Base-by-base conservation (phyloP, 2,329 filamentous ascomycete genomes). In the Rutstroemia sp. region DNA sequence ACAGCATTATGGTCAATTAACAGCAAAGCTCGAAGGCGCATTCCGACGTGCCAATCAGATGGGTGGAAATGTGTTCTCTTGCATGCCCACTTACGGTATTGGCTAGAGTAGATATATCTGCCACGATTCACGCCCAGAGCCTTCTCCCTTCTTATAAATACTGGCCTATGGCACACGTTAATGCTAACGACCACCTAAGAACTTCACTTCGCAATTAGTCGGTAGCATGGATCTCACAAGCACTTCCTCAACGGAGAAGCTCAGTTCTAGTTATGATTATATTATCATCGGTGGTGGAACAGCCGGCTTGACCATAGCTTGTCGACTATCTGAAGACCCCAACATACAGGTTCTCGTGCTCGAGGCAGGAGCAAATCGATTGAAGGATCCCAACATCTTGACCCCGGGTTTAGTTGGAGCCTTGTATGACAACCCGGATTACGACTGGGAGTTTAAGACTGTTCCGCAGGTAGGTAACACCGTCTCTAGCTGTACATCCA, bases 271-370 rank as follows among this genome's bases (percentile, higher is more conserved):
- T 21, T 56, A 49, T 45, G 72, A 76, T 62, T 76, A 72, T 54
- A 60, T 76, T 37, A 60, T 76, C n/a, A 69, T 74, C 9, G 73
- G 74, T 16, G 72, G 73, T 6, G 74, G 74, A 14, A 74, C 73
- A 0, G 67, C 73, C 2, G 74, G 74, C 8, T 66, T 75, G 5
- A 69, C 71, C 0, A 63, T 75, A 14, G 74, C 74, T 5, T 65
- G 65, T 23, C 70, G 73, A 7, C 67, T 76, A 21, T 68, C 63
- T 23, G 72, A 74, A 56, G 67, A 73, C 58, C 60, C 64, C 18
- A 48, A 67, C 39, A 63, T 72, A 27, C 62, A 62, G 5, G 71
- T 75, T 14, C 62, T 72, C 14, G 72, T 75, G 5, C 58, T 74
- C 23, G 73, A 75, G 58, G 73, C 72, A 21, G 73, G 49, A 21